Evolutionary conservation across 768 basidiomycete genomes (phyloP).

Genomic region (Boletus subcaerulescens): DNA sequence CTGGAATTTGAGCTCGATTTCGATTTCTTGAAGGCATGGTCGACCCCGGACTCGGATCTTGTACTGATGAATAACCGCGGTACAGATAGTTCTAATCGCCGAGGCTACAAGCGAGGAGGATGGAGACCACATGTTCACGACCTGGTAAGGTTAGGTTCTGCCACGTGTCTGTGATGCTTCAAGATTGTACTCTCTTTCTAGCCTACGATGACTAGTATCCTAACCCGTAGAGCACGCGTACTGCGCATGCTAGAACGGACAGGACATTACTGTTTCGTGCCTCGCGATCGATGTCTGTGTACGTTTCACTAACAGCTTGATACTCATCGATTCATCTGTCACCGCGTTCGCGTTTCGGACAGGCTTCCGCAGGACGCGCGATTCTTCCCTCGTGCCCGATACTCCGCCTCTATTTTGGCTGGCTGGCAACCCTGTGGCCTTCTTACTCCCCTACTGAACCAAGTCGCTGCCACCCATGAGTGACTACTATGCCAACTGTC

Average conservation of each 20-base stretch:
- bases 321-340: constrained; percentile 7
- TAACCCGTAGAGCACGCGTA: constrained; percentile 22
- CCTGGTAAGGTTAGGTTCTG: constrained; percentile 15
- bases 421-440: neutral
- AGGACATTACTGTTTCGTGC: constrained; percentile 11
- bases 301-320: constrained; percentile 12
- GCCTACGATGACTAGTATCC: constrained; percentile 5
- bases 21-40: too few species aligned
- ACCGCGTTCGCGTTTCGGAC: constrained; percentile 28
- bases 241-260: constrained; percentile 24
- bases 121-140: constrained; percentile 13
- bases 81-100: constrained; percentile 5
- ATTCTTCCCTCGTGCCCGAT: constrained; percentile 31
- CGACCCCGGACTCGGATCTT: too few species aligned
- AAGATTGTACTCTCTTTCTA: neutral
- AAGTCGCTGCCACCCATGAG: constrained; percentile 9
- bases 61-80: neutral
- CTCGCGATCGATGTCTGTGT: constrained; percentile 22
- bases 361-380: constrained; percentile 22
- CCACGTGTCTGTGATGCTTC: constrained; percentile 21
- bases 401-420: constrained; percentile 23
- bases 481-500: constrained; percentile 9
- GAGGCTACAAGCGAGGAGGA: neutral
- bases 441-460: constrained; percentile 4
- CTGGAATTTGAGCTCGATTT: too few species aligned